These are phyloP conservation scores for Castanospermum australe DNA, from an alignment of 306 rosid genomes.

Conservation along the genomic window DNA sequence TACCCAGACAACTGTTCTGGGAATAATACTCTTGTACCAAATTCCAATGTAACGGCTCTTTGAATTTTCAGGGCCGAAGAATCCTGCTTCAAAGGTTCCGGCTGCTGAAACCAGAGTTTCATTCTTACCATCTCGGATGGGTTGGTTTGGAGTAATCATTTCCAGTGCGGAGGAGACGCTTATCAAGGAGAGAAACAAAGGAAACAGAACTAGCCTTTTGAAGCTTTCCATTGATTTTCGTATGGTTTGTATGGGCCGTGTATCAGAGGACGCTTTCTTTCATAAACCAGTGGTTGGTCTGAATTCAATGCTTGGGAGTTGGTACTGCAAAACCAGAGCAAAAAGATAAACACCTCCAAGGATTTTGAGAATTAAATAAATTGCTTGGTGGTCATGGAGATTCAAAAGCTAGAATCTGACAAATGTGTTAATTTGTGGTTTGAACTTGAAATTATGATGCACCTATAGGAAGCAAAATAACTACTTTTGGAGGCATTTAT, in stretches of 20 bases:
- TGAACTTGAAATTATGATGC: not conserved
- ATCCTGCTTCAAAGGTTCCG: constrained; percentile 7
- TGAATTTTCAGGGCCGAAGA: not conserved
- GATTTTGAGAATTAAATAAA: too few relatives aligned
- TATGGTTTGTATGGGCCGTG: not conserved
- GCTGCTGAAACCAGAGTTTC: not conserved
- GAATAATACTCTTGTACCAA: not conserved
- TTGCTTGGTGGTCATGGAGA: not conserved
- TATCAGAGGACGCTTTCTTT: not conserved
- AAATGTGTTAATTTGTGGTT: not conserved
- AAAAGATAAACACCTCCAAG: not conserved
- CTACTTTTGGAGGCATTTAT: constrained; percentile 9
- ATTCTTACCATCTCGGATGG: not conserved
- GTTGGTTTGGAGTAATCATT: not conserved
- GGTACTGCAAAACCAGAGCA: not conserved
- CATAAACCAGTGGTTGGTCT: not conserved
- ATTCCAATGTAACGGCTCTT: not conserved
- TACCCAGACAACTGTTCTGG: constrained; percentile 1
- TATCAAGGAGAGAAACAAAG: not conserved
- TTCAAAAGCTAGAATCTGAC: not conserved
- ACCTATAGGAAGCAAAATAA: not conserved
- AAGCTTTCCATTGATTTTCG: not conserved
- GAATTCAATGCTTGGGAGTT: too few relatives aligned
- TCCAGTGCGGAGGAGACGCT: not conserved
- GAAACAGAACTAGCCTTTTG: not conserved